Evolutionary conservation across 805 yeast genomes (phyloP), one percentile per base, ranked within the genome.

Genomic region (Cyberlindnera samutprakarnensis): DNA sequence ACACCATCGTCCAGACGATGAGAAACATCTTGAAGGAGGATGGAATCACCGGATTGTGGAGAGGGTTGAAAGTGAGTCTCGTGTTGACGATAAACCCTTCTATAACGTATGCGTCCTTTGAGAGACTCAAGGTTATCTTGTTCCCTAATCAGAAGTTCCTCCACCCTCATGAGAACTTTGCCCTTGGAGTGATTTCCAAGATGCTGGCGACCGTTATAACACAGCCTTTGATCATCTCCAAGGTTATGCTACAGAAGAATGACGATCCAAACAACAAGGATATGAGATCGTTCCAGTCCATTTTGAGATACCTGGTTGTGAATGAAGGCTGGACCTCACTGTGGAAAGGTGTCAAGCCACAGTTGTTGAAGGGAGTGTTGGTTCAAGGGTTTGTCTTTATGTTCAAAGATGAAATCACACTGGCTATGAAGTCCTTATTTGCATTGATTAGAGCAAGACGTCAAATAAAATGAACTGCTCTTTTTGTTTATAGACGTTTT

Each of bases 311-410:
- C 50, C 63, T 84, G 42, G 70, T 74, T 62, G 57, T 64, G 40
- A 61, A 68, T n/a, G 92, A 83, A 47, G 86, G 83, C 18, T 24
- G 74, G 23, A 41, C 45, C 10, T 78, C 88, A 0, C 61, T 84
- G 39, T 85, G 85, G 74, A 83, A 78, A 60, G 95, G 95, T 3
- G 47, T 85, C 19, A 70, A 75, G 3, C 94, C 94, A 6, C 95
- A 85, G 54, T 64, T 85, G 36, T 54, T 76, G 24, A 85, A 85
- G 62, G 94, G 92, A 2, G 78, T 84, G 3, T 56, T 85, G 26
- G 94, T 84, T 5, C 95, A 85, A 56, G 95, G 95, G 0, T 62
- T 85, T 38, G 64, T 85, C 46, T 80, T 85, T 51, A 81, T 80
- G 78, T 80, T 78, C 57, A 82, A 64, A 26, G 51, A 47, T 30